phyloP scores from a whole-genome alignment of 2,329 filamentous ascomycete genomes.

The Tolypocladium guangdongense region DNA sequence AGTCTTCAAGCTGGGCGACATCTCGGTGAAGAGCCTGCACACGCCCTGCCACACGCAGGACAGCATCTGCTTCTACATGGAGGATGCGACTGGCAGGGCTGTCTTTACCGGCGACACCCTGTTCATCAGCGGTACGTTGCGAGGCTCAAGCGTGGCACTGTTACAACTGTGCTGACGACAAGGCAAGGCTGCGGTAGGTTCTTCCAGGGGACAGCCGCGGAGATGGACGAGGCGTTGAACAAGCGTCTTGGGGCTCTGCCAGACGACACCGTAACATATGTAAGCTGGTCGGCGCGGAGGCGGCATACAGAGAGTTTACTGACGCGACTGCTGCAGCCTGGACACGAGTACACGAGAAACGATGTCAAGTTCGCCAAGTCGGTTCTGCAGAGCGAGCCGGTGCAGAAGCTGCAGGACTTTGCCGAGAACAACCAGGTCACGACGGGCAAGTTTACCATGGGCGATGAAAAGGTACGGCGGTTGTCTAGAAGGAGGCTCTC shows the following conservation, averaged over 20 bases:
- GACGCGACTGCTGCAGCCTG: conserved; percentile 45
- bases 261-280: conserved; percentile 85
- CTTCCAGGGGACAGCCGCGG: conserved; percentile 79
- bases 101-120: conserved; percentile 96
- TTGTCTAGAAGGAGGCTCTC: neutral
- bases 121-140: conserved; percentile 67
- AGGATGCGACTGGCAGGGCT: conserved; percentile 63
- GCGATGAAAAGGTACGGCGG: conserved; percentile 75
- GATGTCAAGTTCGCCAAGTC: conserved; percentile 83
- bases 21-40: conserved; percentile 77
- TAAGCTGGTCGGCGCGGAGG: conserved; percentile 29
- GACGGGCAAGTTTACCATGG: conserved; percentile 92
- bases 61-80: conserved; percentile 89
- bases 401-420: conserved; percentile 68
- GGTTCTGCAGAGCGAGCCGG: conserved; percentile 61
- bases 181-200: conserved; percentile 76
- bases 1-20: conserved; percentile 71
- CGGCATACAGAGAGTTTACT: neutral
- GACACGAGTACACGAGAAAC: conserved; percentile 95
- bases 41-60: conserved; percentile 98
- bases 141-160: neutral
- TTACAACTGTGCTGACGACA: neutral
- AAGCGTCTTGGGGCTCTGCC: conserved; percentile 70
- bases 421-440: conserved; percentile 75
- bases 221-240: conserved; percentile 94